Base-by-base conservation (phyloP, 805 yeast genomes). In the Jamesozyma jinghongensis region DNA sequence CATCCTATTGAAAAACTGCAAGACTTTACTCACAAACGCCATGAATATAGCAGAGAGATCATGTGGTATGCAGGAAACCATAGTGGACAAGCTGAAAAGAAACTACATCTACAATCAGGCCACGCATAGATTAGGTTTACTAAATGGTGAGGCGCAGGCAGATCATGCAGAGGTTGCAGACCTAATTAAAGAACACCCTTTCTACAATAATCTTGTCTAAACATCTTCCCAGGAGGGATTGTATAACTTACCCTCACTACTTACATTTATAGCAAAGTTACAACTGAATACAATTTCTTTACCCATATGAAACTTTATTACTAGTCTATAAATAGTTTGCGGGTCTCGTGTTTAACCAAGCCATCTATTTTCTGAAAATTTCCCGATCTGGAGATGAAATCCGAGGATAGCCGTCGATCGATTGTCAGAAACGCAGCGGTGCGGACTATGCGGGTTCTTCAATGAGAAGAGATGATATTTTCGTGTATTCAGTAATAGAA, bases 51-150 rank as follows among this genome's bases (percentile, higher is more conserved):
- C 62, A 2, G 48, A 56, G 33, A 40, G 40, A 35, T 45, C 60
- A 7, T 57, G 62, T 40, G 63, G 63, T 4, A 35, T 59, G 20
- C 52, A 54, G 40, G 63, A 59, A 37, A 49, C 47, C 29, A 48
- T 59, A 10, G 48, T 51, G 0, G 62, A 59, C 42, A 56, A 56
- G 32, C 43, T 59, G 36, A 52, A 51, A 36, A 43, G 63, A 22
- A 59, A 59, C 39, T 55, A 52, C 37, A 49, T 56, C 12, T 56
- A 41, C 40, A 40, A 45, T 11, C 59, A 59, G 40, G 55, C 60
- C 4, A 33, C 32, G 13, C 40, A 40, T 16, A 44, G 58, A 18
- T 44, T 55, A n/a, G 37, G 34, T 18, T 31, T 43, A 17, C 34
- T 53, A 6, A 47, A 48, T 6, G 26, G 3, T n/a, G 12, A 22